These are phyloP conservation scores for Bruguiera hainesii DNA, from an alignment of 441 rosid species.

Conservation along the genomic window DNA sequence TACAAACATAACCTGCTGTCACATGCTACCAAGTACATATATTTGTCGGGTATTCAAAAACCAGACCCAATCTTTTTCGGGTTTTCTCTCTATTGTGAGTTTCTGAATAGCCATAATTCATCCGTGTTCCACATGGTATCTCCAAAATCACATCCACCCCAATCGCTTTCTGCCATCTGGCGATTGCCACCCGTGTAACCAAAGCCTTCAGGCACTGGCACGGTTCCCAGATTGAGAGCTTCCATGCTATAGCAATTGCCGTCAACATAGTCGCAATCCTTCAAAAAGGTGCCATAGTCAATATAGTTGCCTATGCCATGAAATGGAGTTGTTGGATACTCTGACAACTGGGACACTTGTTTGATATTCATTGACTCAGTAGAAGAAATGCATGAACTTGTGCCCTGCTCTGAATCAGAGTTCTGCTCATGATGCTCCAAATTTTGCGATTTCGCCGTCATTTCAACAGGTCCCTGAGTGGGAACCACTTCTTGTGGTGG, in stretches of 20 bases:
- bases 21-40: not conserved
- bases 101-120: slow-evolving; percentile 31
- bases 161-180: slow-evolving; percentile 25
- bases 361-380: slow-evolving; percentile 26
- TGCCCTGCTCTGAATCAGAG: slow-evolving; percentile 30
- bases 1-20: not conserved
- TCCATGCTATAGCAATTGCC: slow-evolving; percentile 28
- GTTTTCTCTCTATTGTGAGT: slow-evolving; percentile 15
- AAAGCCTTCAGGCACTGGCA: slow-evolving; percentile 14
- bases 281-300: slow-evolving; percentile 7
- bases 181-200: slow-evolving; percentile 9
- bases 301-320: not conserved
- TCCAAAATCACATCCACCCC: slow-evolving; percentile 30
- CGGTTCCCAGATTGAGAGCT: slow-evolving; percentile 14
- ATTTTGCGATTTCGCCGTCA: not conserved
- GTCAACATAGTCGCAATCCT: slow-evolving; percentile 21
- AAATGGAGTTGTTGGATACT: slow-evolving; percentile 21
- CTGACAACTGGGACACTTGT: slow-evolving; percentile 23
- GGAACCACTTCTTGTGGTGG: slow-evolving; percentile 5
- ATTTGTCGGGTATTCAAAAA: slow-evolving; percentile 2
- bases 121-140: slow-evolving; percentile 40
- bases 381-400: slow-evolving; percentile 30
- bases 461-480: not conserved
- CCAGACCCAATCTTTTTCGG: not conserved
- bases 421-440: slow-evolving; percentile 19